phyloP scores from a whole-genome alignment of 2,329 filamentous ascomycete genomes.

The Fusarium sulawesiense region DNA sequence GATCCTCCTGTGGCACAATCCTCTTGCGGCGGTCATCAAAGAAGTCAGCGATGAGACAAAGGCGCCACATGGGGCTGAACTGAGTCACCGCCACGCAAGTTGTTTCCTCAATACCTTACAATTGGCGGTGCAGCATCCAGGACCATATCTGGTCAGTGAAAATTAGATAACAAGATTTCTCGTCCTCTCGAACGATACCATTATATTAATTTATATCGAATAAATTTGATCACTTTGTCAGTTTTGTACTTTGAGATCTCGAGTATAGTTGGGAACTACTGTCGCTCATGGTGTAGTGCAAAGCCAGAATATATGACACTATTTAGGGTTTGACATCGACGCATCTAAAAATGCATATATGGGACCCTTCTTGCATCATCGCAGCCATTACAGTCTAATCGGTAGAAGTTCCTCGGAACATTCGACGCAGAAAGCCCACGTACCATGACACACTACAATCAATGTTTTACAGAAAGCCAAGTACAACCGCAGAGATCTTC shows the following conservation, averaged over 20 bases:
- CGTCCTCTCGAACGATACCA: too few relatives aligned
- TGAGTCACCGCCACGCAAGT: too few relatives aligned
- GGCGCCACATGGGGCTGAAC: too few relatives aligned
- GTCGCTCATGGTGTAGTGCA: neutral
- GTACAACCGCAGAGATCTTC: neutral
- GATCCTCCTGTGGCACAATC: too few relatives aligned
- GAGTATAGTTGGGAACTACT: neutral
- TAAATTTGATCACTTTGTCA: neutral
- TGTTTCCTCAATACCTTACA: too few relatives aligned
- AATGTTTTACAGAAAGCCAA: neutral
- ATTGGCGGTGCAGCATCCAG: too few relatives aligned
- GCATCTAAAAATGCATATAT: neutral
- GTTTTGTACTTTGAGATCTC: too few relatives aligned
- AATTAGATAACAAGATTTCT: too few relatives aligned
- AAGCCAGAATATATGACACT: rapidly evolving
- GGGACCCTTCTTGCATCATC: constrained; percentile 1
- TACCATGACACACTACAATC: neutral
- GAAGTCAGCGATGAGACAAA: too few relatives aligned
- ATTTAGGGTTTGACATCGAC: neutral
- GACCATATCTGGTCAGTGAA: too few relatives aligned
- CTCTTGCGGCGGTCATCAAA: too few relatives aligned
- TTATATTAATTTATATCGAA: too few relatives aligned
- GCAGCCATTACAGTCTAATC: neutral
- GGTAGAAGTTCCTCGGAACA: neutral
- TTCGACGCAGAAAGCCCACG: neutral